Evolutionary conservation across 169 alveolate species (phyloP).

Genomic region (Besnoitia besnoiti): DNA sequence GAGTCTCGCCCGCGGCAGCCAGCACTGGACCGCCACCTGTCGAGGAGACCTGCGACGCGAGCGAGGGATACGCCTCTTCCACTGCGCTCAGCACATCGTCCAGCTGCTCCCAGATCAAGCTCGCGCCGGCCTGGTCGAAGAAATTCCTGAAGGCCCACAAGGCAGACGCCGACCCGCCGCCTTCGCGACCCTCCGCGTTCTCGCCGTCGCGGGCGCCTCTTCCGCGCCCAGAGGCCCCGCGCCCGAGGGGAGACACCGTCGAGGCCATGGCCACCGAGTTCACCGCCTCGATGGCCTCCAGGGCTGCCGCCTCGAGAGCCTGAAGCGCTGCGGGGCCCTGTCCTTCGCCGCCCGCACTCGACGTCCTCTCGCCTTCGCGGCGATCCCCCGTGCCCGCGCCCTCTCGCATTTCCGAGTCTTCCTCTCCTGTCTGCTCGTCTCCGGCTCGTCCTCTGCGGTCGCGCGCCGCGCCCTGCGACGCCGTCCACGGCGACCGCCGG

Average conservation of each 20-base stretch:
- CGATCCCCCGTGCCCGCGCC: not conserved
- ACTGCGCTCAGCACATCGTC: slow-evolving; percentile 46
- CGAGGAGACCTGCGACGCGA: not conserved
- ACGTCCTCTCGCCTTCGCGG: not conserved
- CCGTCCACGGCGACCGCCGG: too few species aligned
- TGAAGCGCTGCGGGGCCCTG: not conserved
- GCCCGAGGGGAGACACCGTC: not conserved
- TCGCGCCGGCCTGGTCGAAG: not conserved
- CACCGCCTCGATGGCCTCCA: not conserved
- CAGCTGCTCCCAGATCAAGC: slow-evolving; percentile 39
- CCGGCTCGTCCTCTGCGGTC: not conserved
- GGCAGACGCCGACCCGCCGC: not conserved
- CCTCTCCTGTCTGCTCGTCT: not conserved
- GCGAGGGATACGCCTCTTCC: slow-evolving; percentile 26
- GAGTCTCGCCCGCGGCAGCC: not conserved
- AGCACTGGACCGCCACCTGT: not conserved
- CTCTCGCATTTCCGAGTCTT: too few species aligned
- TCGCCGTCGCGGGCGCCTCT: not conserved
- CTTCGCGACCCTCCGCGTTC: not conserved
- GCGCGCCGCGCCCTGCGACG: too few species aligned
- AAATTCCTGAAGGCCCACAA: slow-evolving; percentile 2
- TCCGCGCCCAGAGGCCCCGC: not conserved
- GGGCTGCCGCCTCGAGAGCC: not conserved
- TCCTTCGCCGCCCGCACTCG: not conserved
- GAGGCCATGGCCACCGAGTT: not conserved